Evolutionary conservation across 2,329 filamentous ascomycete species (phyloP).

Genomic region (Fulvia fulva): DNA sequence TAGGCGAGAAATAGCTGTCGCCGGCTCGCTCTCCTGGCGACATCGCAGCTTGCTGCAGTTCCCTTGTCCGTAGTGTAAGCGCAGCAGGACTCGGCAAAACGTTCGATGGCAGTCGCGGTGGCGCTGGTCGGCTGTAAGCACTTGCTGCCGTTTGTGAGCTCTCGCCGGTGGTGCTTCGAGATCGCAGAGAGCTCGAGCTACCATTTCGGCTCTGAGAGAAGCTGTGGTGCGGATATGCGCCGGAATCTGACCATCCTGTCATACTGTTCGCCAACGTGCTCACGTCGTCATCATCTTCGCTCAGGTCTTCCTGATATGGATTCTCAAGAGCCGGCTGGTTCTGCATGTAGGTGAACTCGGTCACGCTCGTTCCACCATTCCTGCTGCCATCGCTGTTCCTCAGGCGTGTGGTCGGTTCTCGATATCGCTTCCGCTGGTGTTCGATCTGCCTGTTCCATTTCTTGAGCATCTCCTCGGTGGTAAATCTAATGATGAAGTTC

Average conservation of each 20-base stretch:
- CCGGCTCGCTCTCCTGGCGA: slow-evolving; percentile 61
- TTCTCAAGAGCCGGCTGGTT: slow-evolving; percentile 69
- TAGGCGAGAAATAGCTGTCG: slow-evolving; percentile 85
- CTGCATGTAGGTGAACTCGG: slow-evolving; percentile 78
- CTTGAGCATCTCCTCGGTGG: slow-evolving; percentile 85
- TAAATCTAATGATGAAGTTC: slow-evolving; percentile 92
- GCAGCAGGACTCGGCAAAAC: slow-evolving; percentile 41
- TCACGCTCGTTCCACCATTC: slow-evolving; percentile 49
- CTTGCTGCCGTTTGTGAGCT: slow-evolving; percentile 8
- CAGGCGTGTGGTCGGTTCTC: slow-evolving; percentile 46
- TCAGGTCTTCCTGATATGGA: slow-evolving; percentile 66
- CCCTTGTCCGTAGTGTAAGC: slow-evolving; percentile 67
- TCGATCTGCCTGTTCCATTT: slow-evolving; percentile 85
- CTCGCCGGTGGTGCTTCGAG: slow-evolving; percentile 22
- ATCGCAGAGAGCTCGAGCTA: slow-evolving; percentile 23
- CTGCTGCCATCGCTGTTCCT: slow-evolving; percentile 35
- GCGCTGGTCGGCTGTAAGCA: slow-evolving; percentile 34
- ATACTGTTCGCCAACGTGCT: slow-evolving; percentile 36
- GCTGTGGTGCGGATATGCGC: slow-evolving; percentile 2
- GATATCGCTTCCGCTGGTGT: slow-evolving; percentile 59
- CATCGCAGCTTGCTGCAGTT: slow-evolving; percentile 43
- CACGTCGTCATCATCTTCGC: slow-evolving; percentile 52
- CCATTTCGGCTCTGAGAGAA: slow-evolving; percentile 22
- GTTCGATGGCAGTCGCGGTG: slow-evolving; percentile 68
- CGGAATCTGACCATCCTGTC: slow-evolving; percentile 26